These are phyloP conservation scores for Leccinum rimulosum DNA, from an alignment of 768 basidiomycete genomes.

Conservation along the genomic window DNA sequence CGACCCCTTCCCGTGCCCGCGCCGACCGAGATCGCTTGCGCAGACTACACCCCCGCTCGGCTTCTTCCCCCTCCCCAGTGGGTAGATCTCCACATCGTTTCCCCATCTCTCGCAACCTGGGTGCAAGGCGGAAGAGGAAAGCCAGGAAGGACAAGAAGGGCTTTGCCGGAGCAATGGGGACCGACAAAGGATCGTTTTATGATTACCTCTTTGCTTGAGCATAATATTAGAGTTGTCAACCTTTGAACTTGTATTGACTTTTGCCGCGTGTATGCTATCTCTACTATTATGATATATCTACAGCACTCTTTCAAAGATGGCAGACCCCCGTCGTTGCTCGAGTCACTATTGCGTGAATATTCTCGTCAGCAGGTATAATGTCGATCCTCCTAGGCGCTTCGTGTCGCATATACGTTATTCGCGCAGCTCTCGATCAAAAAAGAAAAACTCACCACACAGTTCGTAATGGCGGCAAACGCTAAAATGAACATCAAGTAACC, in stretches of 20 bases:
- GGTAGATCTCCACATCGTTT: constrained; percentile 34
- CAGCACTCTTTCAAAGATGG: background rate
- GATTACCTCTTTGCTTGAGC: constrained; percentile 44
- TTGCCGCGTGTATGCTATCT: constrained; percentile 4
- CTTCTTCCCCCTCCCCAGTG: constrained; percentile 57
- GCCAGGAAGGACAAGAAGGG: constrained; percentile 11
- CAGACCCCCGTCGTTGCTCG: background rate
- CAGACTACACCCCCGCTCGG: constrained; percentile 35
- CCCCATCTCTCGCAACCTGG: constrained; percentile 10
- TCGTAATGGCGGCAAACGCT: constrained; percentile 77
- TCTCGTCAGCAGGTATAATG: constrained; percentile 49
- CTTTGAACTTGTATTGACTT: background rate
- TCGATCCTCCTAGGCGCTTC: constrained; percentile 60
- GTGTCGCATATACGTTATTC: constrained; percentile 1
- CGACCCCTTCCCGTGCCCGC: constrained; percentile 20
- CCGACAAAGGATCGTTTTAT: constrained; percentile 34
- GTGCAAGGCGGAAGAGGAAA: constrained; percentile 17
- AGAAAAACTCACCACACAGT: constrained; percentile 46
- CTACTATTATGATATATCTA: constrained; percentile 4
- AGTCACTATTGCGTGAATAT: constrained; percentile 47
- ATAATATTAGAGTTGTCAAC: background rate
- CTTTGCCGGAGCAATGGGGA: constrained; percentile 15
- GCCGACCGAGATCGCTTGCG: constrained; percentile 28
- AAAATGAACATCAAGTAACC: constrained; percentile 80
- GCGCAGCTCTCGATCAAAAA: background rate